A percentile compares a stretch with the other conserved stretches of the same genome.
Conservation (phyloP, 257 asterid genomes). For the Plantago ovata region DNA sequence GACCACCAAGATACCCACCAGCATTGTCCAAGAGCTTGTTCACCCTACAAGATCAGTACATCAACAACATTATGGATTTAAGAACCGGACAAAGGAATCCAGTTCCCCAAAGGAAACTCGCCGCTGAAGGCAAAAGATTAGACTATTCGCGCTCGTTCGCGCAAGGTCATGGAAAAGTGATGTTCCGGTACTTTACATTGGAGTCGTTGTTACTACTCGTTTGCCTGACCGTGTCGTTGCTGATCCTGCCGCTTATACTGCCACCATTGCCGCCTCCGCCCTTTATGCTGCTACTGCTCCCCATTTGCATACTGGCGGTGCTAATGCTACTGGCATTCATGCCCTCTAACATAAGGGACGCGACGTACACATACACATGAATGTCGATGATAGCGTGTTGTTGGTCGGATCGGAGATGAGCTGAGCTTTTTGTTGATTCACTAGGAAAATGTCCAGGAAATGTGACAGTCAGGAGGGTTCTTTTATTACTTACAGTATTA, state of each 20-base stretch:
- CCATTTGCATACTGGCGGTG: conserved; percentile 43
- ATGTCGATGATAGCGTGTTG: not conserved
- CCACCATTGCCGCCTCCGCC: conserved; percentile 91
- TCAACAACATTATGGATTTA: conserved; percentile 31
- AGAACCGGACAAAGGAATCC: conserved; percentile 16
- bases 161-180: conserved; percentile 27
- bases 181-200: conserved; percentile 43
- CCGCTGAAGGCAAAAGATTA: conserved; percentile 14
- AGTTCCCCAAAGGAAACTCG: conserved; percentile 5
- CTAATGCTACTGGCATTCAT: conserved; percentile 69
- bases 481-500: conserved; percentile 5
- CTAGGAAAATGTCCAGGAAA: not conserved
- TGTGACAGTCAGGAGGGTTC: not conserved
- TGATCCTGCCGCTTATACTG: conserved; percentile 59
- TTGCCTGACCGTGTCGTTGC: conserved; percentile 54
- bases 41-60: conserved; percentile 25
- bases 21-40: conserved; percentile 19
- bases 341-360: conserved; percentile 35
- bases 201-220: conserved; percentile 50
- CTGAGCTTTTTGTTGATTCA: not conserved
- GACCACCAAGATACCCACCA: conserved; percentile 15
- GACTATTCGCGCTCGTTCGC: conserved; percentile 19
- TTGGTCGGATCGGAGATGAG: not conserved
- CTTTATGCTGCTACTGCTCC: conserved; percentile 55
- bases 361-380: conserved; percentile 18